phyloP scores from a whole-genome alignment of 2,329 filamentous ascomycete genomes.

The Coniochaeta hoffmannii region DNA sequence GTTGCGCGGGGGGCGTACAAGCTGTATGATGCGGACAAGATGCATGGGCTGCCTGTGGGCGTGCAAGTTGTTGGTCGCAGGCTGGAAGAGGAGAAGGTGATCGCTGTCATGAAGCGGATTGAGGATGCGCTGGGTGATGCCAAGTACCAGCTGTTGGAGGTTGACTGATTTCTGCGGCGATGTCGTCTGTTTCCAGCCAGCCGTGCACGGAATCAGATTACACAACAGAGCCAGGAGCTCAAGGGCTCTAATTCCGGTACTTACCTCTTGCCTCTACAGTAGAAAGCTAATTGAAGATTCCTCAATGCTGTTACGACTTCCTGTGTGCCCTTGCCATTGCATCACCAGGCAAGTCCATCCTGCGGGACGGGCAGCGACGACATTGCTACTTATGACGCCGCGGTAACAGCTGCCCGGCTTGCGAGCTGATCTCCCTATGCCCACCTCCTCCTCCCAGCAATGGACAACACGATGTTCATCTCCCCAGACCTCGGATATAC shows the following conservation, averaged over 20 bases:
- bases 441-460: neutral
- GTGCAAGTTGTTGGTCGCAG: conserved; percentile 77
- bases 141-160: conserved; percentile 42
- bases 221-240: too few relatives aligned
- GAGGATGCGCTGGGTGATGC: conserved; percentile 63
- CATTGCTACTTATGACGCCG: too few relatives aligned
- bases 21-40: conserved; percentile 71
- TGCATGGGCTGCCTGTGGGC: conserved; percentile 82
- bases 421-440: neutral
- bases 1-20: conserved; percentile 79
- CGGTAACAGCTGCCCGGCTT: too few relatives aligned
- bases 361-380: too few relatives aligned
- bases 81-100: conserved; percentile 80
- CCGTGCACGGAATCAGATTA: neutral
- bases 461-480: neutral
- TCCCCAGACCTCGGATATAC: neutral
- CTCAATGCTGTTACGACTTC: too few relatives aligned
- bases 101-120: conserved; percentile 71
- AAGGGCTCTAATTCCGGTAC: too few relatives aligned
- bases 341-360: too few relatives aligned
- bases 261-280: too few relatives aligned
- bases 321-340: too few relatives aligned
- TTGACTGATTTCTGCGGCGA: conserved; percentile 21
- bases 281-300: too few relatives aligned
- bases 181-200: neutral